Percentiles rank a stretch among this genome's conserved stretches.
phyloP scores from a whole-genome alignment of 495 filamentous ascomycete species.

The Tetracladium setigerum region DNA sequence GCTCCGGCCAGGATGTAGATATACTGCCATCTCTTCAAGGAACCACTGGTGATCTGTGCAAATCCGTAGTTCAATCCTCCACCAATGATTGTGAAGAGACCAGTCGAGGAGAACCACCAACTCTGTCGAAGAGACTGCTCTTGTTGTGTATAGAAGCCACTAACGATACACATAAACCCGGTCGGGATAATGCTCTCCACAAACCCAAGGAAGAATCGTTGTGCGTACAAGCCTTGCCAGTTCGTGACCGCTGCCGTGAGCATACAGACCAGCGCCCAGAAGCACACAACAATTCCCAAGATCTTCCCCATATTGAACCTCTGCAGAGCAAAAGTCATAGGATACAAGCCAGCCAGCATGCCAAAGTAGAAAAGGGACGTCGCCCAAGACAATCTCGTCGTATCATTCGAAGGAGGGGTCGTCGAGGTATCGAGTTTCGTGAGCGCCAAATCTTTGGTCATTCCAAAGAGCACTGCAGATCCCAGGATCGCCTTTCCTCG shows the following conservation, averaged over 20 bases:
- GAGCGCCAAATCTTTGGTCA: constrained; percentile 60
- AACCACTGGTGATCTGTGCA: constrained; percentile 50
- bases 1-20: constrained; percentile 60
- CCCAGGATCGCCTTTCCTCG: constrained; percentile 57
- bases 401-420: constrained; percentile 47
- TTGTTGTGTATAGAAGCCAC: constrained; percentile 57
- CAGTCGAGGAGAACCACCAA: constrained; percentile 63
- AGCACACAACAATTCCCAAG: constrained; percentile 53
- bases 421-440: constrained; percentile 42
- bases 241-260: constrained; percentile 58
- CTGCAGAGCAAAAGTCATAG: constrained; percentile 62
- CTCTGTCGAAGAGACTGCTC: constrained; percentile 60
- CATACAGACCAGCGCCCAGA: constrained; percentile 63
- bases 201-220: constrained; percentile 68
- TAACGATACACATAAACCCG: constrained; percentile 58
- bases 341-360: constrained; percentile 65
- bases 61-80: constrained; percentile 63
- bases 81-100: constrained; percentile 62
- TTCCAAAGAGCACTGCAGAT: constrained; percentile 64
- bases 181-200: constrained; percentile 62
- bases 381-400: constrained; percentile 62
- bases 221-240: constrained; percentile 56
- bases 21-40: constrained; percentile 56
- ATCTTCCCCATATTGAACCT: constrained; percentile 55
- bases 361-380: constrained; percentile 77